Evolutionary conservation across 2,329 filamentous ascomycete genomes (phyloP), one percentile per base, ranked within the genome.

Genomic region (Sphaerulina musiva): DNA sequence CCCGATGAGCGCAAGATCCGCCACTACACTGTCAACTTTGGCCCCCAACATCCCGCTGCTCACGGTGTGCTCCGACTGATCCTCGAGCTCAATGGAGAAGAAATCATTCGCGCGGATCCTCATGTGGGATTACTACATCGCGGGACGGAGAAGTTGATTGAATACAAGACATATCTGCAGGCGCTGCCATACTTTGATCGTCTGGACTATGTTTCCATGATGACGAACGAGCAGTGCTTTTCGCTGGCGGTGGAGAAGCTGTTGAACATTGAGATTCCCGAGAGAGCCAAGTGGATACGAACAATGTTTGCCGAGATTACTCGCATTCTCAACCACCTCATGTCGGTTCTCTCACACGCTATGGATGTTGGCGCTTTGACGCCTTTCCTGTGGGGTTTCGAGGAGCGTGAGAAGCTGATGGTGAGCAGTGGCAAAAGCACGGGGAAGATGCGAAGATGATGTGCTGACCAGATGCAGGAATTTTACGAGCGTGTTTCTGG

Each of bases 361-460:
- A 96, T 96, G 93, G 93, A 98, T 73, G 93, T 98, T 70, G 93
- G 93, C 76, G 93, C 93, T 63, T 75, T 98, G 72, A 98, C 93
- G 55, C 93, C 93, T 64, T 98, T 98, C 82, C 74, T 98, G 77
- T 98, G 93, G 93, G 93, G 93, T 58, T 98, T 98, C 72, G 93
- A 98, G 76, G 93, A 98, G 78, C 88, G 93, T 80, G 93, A 98
- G 78, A 98, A 98, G 81, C 81, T 98, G 56, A 98, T 98, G 95
- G 92, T 96, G 79, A 70, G 82, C 69, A 3, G 14, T 20, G 12
- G 17, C 6, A 47, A 14, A 31, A 20, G 43, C 26, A 29, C 26
- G 5, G 6, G 29, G 41, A 44, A 45, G 20, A 6, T 9, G 17
- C 2, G 9, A 31, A 10, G 43, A 5, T 32, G n/a, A 6, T 50